Evolutionary conservation across 352 stramenopile species (phyloP), one percentile per base, ranked within the genome.

Genomic region (Blastocystis sp.): DNA sequence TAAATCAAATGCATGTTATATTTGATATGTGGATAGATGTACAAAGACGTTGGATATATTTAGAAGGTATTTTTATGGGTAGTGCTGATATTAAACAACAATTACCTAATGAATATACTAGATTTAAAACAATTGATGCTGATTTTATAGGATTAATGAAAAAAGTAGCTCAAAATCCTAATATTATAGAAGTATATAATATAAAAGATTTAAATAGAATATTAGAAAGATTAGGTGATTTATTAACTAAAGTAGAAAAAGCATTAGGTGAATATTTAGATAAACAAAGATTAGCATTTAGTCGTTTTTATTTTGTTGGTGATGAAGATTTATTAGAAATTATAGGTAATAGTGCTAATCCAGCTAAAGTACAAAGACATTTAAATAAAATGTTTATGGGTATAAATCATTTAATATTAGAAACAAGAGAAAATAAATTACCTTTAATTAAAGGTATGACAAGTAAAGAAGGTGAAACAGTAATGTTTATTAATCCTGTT

Each of bases 311-410:
- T 70, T 99, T 99, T 64, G 80, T 99, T 7, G 92, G 91, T 40
- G 91, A 99, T 67, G 93, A 99, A 75, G 93, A 99, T 74, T 78
- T 99, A 46, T 78, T 99, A 18, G 92, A 99, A 73, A 99, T 99
- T 70, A 94, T 99, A 46, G 93, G 91, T 24, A 96, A 95, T 70
- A 86, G 87, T 58, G 88, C 91, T 56, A 87, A 98, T 64, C 92
- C 91, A 5, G 78, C 84, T 46, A 94, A 98, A 65, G 91, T 96
- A 16, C 78, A 95, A 59, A 77, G 82, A 13, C 78, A 86, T 71
- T 69, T 95, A 18, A 93, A 86, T 4, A 99, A 99, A 69, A 96
- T 98, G 86, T 98, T 99, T 80, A 89, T 88, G 23, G 88, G 84
- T 25, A 88, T 99, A 54, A 84, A 81, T 6, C 80, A 81, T n/a